These are phyloP conservation scores for Aureobasidium vineae DNA, from an alignment of 2,329 filamentous ascomycete species.

Conservation along the genomic window DNA sequence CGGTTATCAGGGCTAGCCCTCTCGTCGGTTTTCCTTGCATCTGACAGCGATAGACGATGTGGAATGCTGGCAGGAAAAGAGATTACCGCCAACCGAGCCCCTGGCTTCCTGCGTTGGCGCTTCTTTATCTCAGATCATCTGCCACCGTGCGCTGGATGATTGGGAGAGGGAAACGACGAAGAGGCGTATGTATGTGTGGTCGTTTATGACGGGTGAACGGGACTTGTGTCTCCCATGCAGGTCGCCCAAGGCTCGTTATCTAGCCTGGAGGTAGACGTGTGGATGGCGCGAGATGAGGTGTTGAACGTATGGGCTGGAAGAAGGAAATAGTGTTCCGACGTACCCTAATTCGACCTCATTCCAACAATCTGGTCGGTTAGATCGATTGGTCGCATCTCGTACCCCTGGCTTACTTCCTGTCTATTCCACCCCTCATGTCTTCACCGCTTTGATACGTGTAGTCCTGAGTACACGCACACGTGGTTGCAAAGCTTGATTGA, in stretches of 20 bases:
- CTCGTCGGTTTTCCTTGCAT: constrained; percentile 8
- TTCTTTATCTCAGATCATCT: constrained; percentile 2
- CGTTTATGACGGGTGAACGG: constrained; percentile 14
- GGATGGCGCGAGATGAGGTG: background rate
- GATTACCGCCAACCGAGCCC: constrained; percentile 21
- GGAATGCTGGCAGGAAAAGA: constrained; percentile 14
- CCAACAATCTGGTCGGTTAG: background rate
- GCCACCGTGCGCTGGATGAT: background rate
- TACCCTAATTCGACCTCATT: constrained; percentile 10
- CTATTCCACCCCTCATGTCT: background rate
- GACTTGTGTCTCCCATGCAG: background rate
- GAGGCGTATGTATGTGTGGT: background rate
- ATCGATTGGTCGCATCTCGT: background rate
- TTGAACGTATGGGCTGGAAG: background rate
- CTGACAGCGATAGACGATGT: background rate
- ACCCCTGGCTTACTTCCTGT: background rate
- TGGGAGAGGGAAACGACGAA: background rate
- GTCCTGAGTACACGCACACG: background rate
- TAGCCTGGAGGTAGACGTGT: background rate
- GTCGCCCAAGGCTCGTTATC: constrained; percentile 6
- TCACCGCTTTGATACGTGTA: constrained; percentile 5
- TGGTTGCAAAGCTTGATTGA: constrained; percentile 21
- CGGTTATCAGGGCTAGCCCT: background rate
- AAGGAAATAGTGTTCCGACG: background rate
- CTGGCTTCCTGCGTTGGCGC: constrained; percentile 10